phyloP scores from a whole-genome alignment of 1,284 basidiomycete species.

The Ganoderma resinaceum region DNA sequence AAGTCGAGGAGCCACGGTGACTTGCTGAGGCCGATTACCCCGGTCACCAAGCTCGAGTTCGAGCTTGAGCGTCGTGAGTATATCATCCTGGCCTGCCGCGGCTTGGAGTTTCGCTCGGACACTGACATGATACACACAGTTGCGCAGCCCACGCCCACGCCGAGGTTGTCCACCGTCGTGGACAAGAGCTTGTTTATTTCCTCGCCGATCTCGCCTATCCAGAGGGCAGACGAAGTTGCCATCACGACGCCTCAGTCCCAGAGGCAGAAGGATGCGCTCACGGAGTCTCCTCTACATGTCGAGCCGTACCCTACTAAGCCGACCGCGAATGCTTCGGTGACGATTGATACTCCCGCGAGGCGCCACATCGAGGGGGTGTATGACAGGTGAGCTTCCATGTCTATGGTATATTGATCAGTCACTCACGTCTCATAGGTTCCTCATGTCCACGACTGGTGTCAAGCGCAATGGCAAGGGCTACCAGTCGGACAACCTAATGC shows the following conservation, averaged over 20 bases:
- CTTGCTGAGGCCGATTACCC: slow-evolving; percentile 69
- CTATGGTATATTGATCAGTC: neutral
- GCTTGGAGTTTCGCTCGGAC: neutral
- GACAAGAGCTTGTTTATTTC: slow-evolving; percentile 70
- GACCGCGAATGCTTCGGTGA: slow-evolving; percentile 38
- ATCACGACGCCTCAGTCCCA: slow-evolving; percentile 12
- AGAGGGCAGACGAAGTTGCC: slow-evolving; percentile 16
- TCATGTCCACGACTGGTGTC: slow-evolving; percentile 79
- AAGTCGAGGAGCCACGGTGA: slow-evolving; percentile 72
- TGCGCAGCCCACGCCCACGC: slow-evolving; percentile 50
- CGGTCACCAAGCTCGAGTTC: slow-evolving; percentile 64
- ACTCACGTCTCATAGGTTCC: slow-evolving; percentile 46
- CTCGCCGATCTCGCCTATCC: slow-evolving; percentile 44
- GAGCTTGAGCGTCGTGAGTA: slow-evolving; percentile 64
- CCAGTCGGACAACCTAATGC: slow-evolving; percentile 63
- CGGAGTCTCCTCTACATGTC: slow-evolving; percentile 63
- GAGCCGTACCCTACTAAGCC: slow-evolving; percentile 64
- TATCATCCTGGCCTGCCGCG: neutral
- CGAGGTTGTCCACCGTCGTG: slow-evolving; percentile 65
- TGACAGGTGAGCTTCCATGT: slow-evolving; percentile 51
- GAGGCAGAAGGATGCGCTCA: slow-evolving; percentile 51
- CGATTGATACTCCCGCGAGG: slow-evolving; percentile 58
- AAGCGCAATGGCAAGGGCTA: slow-evolving; percentile 79
- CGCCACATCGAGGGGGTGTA: slow-evolving; percentile 73
- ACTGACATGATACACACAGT: slow-evolving; percentile 25